Evolutionary conservation across 805 yeast species (phyloP).

Genomic region (Ogataea ganodermae): DNA sequence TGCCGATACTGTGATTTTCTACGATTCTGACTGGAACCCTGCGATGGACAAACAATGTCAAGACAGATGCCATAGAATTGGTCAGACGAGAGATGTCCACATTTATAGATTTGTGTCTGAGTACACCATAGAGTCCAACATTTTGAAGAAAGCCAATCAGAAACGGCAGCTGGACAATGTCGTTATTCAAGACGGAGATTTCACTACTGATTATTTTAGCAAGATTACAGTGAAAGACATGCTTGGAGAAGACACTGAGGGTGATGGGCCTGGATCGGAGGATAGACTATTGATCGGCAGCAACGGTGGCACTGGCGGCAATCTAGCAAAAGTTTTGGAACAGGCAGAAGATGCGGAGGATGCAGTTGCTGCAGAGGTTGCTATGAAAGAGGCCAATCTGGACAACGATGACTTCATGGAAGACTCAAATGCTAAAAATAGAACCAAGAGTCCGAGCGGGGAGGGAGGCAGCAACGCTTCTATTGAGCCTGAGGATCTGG

Average conservation of each 20-base stretch:
- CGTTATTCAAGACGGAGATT: constrained; percentile 96
- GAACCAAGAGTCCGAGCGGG: constrained; percentile 27
- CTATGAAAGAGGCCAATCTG: constrained; percentile 79
- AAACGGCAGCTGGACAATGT: constrained; percentile 92
- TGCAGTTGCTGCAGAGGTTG: constrained; percentile 84
- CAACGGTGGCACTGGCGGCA: constrained; percentile 28
- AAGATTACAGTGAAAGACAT: constrained; percentile 84
- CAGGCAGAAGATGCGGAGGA: constrained; percentile 96
- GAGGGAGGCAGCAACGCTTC: constrained; percentile 27
- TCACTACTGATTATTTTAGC: constrained; percentile 94
- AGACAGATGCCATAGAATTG: constrained; percentile 98
- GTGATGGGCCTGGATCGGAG: constrained; percentile 26
- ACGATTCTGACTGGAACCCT: constrained; percentile 99
- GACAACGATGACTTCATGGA: constrained; percentile 87
- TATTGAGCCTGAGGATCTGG: constrained; percentile 33
- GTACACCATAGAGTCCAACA: constrained; percentile 93
- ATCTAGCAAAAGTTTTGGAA: constrained; percentile 54
- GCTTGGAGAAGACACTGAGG: constrained; percentile 59
- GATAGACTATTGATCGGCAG: constrained; percentile 19
- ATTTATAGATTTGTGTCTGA: constrained; percentile 95
- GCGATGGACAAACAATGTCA: constrained; percentile 99
- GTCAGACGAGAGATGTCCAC: constrained; percentile 97
- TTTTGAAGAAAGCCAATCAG: constrained; percentile 90
- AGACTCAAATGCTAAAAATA: constrained; percentile 28
- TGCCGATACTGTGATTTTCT: constrained; percentile 97